A percentile compares a stretch with the other conserved stretches of the same genome.
phyloP scores from a whole-genome alignment of 2,329 filamentous ascomycete species.

The Mycosphaerella sp. region DNA sequence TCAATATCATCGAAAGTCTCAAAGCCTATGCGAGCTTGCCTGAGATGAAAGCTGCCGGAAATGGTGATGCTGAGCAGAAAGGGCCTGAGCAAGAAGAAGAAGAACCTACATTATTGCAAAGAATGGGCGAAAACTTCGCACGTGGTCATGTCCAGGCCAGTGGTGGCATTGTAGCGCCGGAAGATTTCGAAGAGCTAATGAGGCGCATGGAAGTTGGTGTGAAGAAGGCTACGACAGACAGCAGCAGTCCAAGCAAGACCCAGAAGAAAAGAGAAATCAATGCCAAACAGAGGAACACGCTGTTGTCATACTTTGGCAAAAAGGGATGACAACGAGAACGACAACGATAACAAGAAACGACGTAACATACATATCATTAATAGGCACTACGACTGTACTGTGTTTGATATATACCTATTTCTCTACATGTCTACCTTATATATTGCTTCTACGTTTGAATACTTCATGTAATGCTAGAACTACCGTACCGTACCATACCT shows the following conservation, averaged over 20 bases:
- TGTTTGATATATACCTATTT: no score
- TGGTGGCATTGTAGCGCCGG: slow-evolving; percentile 55
- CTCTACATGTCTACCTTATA: no score
- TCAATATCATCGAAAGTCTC: slow-evolving; percentile 58
- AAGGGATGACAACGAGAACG: no score
- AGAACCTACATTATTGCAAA: slow-evolving; percentile 36
- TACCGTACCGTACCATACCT: no score
- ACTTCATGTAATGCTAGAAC: no score
- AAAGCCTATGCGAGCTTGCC: slow-evolving; percentile 44
- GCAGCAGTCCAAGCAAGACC: slow-evolving; percentile 26
- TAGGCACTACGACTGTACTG: no score
- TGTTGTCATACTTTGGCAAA: not conserved
- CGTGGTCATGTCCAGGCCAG: slow-evolving; percentile 62
- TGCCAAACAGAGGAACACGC: not conserved
- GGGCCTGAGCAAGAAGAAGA: slow-evolving; percentile 5
- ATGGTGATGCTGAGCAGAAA: slow-evolving; percentile 19
- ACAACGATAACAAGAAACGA: no score
- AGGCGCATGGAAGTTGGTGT: slow-evolving; percentile 53
- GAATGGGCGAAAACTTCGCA: slow-evolving; percentile 59
- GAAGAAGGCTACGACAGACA: slow-evolving; percentile 39
- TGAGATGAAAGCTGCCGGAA: slow-evolving; percentile 26
- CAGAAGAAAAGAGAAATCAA: slow-evolving; percentile 12
- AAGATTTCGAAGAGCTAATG: slow-evolving; percentile 61
- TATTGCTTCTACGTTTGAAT: no score
- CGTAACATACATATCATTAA: no score